Percentiles rank a stretch among this genome's conserved stretches.
Evolutionary conservation across 768 basidiomycete genomes (phyloP).

Genomic region (Coprinopsis marcescibilis): DNA sequence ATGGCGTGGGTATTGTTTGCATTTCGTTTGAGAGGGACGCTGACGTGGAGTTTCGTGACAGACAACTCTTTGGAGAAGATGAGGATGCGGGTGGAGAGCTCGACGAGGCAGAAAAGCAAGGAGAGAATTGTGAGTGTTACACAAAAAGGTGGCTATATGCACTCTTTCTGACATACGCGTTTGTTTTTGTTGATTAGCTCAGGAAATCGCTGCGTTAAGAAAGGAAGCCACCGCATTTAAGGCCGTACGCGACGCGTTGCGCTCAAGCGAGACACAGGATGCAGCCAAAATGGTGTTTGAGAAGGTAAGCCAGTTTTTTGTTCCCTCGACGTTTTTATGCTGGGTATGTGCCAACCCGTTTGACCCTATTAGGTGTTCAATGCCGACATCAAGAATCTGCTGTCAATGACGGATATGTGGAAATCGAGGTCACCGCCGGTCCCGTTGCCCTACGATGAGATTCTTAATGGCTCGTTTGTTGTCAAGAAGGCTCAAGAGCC

Average conservation of each 20-base stretch:
- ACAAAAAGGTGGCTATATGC: too few species aligned
- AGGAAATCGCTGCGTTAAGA: conserved; percentile 85
- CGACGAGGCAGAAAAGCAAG: conserved; percentile 86
- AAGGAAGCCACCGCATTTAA: conserved; percentile 88
- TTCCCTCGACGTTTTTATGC: background rate
- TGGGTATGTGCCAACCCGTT: background rate
- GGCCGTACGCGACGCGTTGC: conserved; percentile 59
- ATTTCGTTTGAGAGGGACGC: conserved; percentile 2
- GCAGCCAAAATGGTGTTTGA: conserved; percentile 74
- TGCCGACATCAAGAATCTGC: conserved; percentile 78
- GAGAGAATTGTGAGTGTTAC: conserved; percentile 79
- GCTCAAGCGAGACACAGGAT: conserved; percentile 24
- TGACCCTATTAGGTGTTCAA: conserved; percentile 66
- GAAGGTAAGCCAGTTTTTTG: conserved; percentile 49
- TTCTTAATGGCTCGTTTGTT: conserved; percentile 60
- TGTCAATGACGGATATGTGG: conserved; percentile 98
- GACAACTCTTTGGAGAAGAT: conserved; percentile 94
- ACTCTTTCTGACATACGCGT: too few species aligned
- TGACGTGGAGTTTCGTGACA: conserved; percentile 26
- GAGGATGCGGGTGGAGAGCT: conserved; percentile 77
- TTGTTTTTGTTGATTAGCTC: too few species aligned
- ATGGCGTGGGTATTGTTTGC: conserved; percentile 57
- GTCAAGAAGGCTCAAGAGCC: conserved; percentile 17
- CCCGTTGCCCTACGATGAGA: conserved; percentile 76
- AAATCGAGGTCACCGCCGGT: conserved; percentile 79